Evolutionary conservation across 1,284 basidiomycete genomes (phyloP), one percentile per base, ranked within the genome.

Genomic region (Rhodotorula sp.): DNA sequence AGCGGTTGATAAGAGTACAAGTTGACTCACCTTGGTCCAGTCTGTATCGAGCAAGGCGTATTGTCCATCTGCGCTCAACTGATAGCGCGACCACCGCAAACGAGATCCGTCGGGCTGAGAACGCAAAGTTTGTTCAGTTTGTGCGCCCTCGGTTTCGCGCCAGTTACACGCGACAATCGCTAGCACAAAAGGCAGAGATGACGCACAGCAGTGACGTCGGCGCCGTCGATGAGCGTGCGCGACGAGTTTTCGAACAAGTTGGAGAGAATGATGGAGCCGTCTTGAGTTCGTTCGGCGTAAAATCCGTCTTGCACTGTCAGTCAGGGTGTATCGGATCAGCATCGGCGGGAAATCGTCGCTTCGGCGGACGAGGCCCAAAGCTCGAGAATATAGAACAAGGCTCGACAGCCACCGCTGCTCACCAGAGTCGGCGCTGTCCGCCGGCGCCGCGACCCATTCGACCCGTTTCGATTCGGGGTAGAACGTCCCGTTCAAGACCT

Each of bases 401-500:
- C 39, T 43, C 39, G 39, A 43, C 39, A 1, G 1, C 10, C 39
- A 10, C 12, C 12, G 39, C 39, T 43, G 31, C n/a, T 51, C 31
- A 64, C 21, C 51, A 21, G n/a, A 6, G 18, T 16, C 7, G 43
- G 7, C 14, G 29, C 31, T 15, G 4, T 21, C 23, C 12, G 29
- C 48, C n/a, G 34, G 5, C 7, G 23, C 29, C 21, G 89, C 87
- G 46, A 97, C 89, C 94, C 94, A 97, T 60, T 87, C 84, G 46
- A 95, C 81, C 46, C 78, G 78, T 58, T 84, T 83, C 18, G 78
- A 79, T 6, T 85, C 77, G 4, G 85, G 81, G 16, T 64, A 73
- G 79, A 96, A 97, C 0, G 93, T 96, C 6, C 92, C 92, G 79
- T 95, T 94, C 82, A 92, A 92, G 61, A 95, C 82, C 80, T 93